Evolutionary conservation across 176 grass and related monocot species (phyloP).

Genomic region (Bromus sterilis): DNA sequence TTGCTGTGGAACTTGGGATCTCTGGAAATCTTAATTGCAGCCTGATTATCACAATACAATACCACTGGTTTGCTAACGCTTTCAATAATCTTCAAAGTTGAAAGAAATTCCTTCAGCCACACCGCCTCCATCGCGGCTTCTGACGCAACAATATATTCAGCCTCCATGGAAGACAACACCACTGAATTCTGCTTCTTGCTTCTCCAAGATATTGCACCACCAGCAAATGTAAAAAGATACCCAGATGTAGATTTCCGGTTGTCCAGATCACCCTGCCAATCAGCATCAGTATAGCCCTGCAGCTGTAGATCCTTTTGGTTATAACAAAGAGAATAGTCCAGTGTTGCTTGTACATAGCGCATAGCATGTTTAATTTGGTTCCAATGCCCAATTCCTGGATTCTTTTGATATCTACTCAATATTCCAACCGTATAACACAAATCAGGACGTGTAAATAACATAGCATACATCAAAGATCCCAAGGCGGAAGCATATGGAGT

Average conservation of each 20-base stretch:
- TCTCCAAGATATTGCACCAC: too few species aligned
- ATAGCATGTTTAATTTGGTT: not conserved
- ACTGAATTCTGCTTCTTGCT: not conserved
- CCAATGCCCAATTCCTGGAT: not conserved
- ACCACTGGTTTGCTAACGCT: not conserved
- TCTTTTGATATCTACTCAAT: not conserved
- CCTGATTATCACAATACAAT: not conserved
- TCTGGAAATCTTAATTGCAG: not conserved
- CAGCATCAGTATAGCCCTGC: too few species aligned
- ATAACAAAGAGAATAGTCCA: not conserved
- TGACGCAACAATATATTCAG: not conserved
- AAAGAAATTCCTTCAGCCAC: not conserved
- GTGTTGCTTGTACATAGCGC: not conserved
- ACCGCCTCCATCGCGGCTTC: not conserved
- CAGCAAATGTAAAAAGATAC: not conserved
- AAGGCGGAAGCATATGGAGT: not conserved
- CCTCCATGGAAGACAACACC: not conserved
- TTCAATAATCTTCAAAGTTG: not conserved
- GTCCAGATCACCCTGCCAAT: too few species aligned
- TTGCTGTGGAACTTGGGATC: not conserved
- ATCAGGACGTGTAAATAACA: too few species aligned
- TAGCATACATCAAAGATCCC: not conserved
- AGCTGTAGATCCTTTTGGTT: not conserved
- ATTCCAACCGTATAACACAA: too few species aligned
- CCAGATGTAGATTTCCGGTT: not conserved